phyloP scores from a whole-genome alignment of 1,139 yeast genomes.

The Hyphopichia burtonii region DNA sequence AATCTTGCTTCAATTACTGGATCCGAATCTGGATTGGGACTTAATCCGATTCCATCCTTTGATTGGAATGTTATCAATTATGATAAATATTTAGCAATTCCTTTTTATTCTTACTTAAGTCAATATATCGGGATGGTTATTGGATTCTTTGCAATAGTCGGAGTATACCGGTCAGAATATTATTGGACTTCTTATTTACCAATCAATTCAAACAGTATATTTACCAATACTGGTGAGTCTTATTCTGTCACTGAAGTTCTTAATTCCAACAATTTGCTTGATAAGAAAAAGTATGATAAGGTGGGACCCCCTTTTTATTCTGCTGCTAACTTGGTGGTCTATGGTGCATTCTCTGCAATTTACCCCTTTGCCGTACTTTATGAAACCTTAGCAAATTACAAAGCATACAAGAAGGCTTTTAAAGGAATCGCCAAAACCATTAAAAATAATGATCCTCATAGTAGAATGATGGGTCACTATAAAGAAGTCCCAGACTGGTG shows the following conservation, averaged over 20 bases:
- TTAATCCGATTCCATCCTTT: slow-evolving; percentile 56
- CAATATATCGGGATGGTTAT: slow-evolving; percentile 43
- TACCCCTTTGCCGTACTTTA: slow-evolving; percentile 58
- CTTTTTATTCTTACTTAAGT: slow-evolving; percentile 46
- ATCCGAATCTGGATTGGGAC: slow-evolving; percentile 50
- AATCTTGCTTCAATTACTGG: slow-evolving; percentile 58
- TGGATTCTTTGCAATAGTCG: slow-evolving; percentile 42
- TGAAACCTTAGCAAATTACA: slow-evolving; percentile 16
- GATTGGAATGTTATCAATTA: slow-evolving; percentile 44
- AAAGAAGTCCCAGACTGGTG: slow-evolving; percentile 66
- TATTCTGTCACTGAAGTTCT: slow-evolving; percentile 45
- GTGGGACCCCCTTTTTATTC: slow-evolving; percentile 49
- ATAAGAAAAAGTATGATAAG: slow-evolving; percentile 35
- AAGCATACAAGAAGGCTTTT: slow-evolving; percentile 14
- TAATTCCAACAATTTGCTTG: slow-evolving; percentile 35
- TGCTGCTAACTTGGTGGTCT: slow-evolving; percentile 43
- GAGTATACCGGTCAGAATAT: slow-evolving; percentile 51
- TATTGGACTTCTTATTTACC: slow-evolving; percentile 55
- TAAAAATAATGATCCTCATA: slow-evolving; percentile 45
- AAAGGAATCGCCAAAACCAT: background rate
- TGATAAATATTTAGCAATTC: slow-evolving; percentile 33
- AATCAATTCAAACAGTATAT: slow-evolving; percentile 48
- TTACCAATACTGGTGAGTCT: slow-evolving; percentile 45
- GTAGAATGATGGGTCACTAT: slow-evolving; percentile 53
- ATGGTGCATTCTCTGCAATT: slow-evolving; percentile 57